A percentile compares a stretch with the other conserved stretches of the same genome.
phyloP scores from a whole-genome alignment of 1,139 yeast genomes.

The Saccharomyces uvarum region DNA sequence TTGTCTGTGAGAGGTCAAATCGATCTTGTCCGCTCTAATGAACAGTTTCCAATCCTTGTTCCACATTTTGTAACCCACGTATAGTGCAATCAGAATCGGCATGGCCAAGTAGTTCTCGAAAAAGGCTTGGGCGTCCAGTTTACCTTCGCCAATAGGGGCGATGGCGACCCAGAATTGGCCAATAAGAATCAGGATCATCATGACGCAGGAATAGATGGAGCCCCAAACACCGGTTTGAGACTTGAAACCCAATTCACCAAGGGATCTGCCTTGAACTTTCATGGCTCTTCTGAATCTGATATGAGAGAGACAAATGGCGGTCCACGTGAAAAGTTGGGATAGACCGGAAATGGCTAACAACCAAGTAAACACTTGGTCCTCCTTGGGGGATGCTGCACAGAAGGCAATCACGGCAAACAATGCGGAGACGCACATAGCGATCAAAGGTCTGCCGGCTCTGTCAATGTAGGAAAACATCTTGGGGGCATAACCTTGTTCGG shows the following conservation, averaged over 20 bases:
- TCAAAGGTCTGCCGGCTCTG: constrained; percentile 51
- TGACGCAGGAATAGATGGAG: constrained; percentile 38
- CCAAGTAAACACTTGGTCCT: constrained; percentile 52
- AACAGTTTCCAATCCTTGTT: constrained; percentile 44
- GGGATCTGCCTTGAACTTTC: constrained; percentile 42
- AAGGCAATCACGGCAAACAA: constrained; percentile 47
- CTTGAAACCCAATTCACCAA: constrained; percentile 44
- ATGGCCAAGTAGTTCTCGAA: constrained; percentile 53
- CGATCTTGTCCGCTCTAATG: constrained; percentile 46
- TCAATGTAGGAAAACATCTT: constrained; percentile 49
- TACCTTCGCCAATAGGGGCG: constrained; percentile 47
- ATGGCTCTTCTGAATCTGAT: constrained; percentile 54
- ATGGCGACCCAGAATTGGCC: constrained; percentile 64
- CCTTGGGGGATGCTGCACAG: constrained; percentile 46
- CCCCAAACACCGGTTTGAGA: constrained; percentile 49
- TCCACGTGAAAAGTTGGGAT: constrained; percentile 55
- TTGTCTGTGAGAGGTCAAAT: constrained; percentile 62
- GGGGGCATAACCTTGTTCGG: constrained; percentile 54
- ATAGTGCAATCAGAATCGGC: constrained; percentile 49
- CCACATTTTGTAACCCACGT: constrained; percentile 48
- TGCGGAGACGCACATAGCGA: constrained; percentile 42
- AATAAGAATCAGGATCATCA: constrained; percentile 41
- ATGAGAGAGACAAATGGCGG: constrained; percentile 47
- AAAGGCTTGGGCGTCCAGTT: constrained; percentile 42
- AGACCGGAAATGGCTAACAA: constrained; percentile 53